Evolutionary conservation across 2,329 filamentous ascomycete genomes (phyloP), one percentile per base, ranked within the genome.

Genomic region (Colletotrichum musicola): DNA sequence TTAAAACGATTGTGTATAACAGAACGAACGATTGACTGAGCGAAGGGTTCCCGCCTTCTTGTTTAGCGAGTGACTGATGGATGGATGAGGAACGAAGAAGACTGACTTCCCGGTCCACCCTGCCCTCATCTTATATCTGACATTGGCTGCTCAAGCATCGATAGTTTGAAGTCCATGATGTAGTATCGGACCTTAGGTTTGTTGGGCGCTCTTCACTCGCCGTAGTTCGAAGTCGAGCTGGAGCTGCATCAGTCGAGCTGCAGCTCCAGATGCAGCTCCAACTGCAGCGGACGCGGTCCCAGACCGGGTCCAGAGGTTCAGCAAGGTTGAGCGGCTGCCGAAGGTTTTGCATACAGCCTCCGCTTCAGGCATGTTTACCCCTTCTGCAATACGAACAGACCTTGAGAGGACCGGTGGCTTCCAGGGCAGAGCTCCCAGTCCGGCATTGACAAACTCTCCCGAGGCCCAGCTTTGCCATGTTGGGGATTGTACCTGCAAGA

Each of bases 51-150:
- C 54, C 58, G 67, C 61, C 62, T 62, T 56, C 54, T 53, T 27
- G 42, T 27, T 68, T 58, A 67, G 61, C 56, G 62, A 70, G 59
- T 50, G 68, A 69, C 59, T 58, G 67, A 47, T 58, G 60, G 56
- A 50, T 57, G 47, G 59, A 68, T 64, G 58, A 50, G 64, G 51
- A 62, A 42, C 44, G 30, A 30, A 49, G 18, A n/a, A 20, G 18
- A 7, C 53, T n/a, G 30, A 25, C 25, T 40, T 40, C 40, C 3
- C 38, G 6, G 16, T 44, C n/a, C 27, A 51, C 46, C 63, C 46
- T 64, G 30, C 22, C 22, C 22, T 25, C 30, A 35, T 64, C n/a
- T 20, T 20, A 20, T 49, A 20, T 13, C 4, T 49, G 20, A 13
- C 6, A 22, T 49, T 3, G n/a, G 4, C 46, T 20, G 1, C 46